Conservation (phyloP, 345 rosid genomes). For the Citrus hindsii region DNA sequence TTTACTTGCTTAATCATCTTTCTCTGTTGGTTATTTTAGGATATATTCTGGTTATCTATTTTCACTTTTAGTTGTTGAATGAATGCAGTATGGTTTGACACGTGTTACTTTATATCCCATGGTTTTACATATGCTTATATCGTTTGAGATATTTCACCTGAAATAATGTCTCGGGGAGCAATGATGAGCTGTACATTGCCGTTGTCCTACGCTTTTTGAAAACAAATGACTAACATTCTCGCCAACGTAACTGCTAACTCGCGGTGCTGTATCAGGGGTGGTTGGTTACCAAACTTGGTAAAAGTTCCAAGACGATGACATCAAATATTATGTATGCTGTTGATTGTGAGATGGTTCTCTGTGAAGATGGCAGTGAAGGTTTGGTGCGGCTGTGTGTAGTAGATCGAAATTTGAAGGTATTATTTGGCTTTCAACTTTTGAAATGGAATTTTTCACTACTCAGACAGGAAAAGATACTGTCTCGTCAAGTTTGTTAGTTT, state of each 20-base stretch:
- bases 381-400: constrained; percentile 77
- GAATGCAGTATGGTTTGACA: neutral
- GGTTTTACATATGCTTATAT: no score
- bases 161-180: neutral
- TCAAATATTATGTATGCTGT: constrained; percentile 61
- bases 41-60: neutral
- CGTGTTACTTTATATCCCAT: no score
- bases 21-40: neutral
- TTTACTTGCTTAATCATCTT: neutral
- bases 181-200: neutral
- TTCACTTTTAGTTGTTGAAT: neutral
- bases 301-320: constrained; percentile 39
- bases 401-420: constrained; percentile 70
- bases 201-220: neutral
- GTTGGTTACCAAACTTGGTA: constrained; percentile 47
- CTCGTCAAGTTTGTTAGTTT: neutral
- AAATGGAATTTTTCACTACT: neutral
- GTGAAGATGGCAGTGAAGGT: constrained; percentile 90
- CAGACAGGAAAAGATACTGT: neutral
- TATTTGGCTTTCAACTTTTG: neutral
- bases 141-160: no score
- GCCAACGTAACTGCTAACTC: neutral
- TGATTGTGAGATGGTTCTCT: constrained; percentile 99
- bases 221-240: neutral
- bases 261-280: constrained; percentile 54